Conservation (phyloP, 2,329 filamentous ascomycete genomes). For the Ciborinia camelliae region DNA sequence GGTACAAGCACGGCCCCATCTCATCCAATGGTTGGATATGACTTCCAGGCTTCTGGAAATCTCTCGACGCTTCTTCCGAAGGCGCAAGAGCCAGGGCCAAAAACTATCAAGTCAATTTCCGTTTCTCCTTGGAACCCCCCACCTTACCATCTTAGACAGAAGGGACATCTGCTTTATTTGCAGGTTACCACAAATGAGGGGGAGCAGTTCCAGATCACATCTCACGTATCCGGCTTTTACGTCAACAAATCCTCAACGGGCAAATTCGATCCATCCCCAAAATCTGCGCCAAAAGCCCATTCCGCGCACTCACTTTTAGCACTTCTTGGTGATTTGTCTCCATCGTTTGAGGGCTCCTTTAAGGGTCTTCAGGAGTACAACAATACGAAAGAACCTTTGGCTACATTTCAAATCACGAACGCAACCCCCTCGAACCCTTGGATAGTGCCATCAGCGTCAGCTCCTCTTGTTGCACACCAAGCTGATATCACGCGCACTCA, state of each 20-base stretch:
- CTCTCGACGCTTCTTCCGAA: constrained; percentile 70
- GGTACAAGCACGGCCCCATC: constrained; percentile 41
- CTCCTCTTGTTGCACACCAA: constrained; percentile 65
- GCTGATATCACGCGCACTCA: constrained; percentile 85
- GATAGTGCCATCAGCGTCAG: constrained; percentile 71
- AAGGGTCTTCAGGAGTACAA: constrained; percentile 78
- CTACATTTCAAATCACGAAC: constrained; percentile 94
- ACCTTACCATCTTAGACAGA: constrained; percentile 84
- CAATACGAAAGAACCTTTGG: constrained; percentile 78
- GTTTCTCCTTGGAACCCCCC: constrained; percentile 96
- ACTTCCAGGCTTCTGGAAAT: constrained; percentile 67
- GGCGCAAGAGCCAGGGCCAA: constrained; percentile 66
- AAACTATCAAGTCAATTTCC: constrained; percentile 84
- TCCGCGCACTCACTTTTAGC: constrained; percentile 82
- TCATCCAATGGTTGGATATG: constrained; percentile 66
- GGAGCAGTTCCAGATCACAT: constrained; percentile 90
- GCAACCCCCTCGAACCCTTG: constrained; percentile 89
- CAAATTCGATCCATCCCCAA: constrained; percentile 90
- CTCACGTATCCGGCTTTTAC: constrained; percentile 91
- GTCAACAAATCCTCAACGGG: constrained; percentile 94
- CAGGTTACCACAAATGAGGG: constrained; percentile 88
- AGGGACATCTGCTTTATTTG: constrained; percentile 89
- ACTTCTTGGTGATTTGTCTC: constrained; percentile 74
- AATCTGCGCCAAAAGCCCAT: constrained; percentile 71
- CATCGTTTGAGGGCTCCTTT: constrained; percentile 77